Base-by-base conservation (phyloP, 2,329 filamentous ascomycete genomes). In the Talaromyces verruculosus region DNA sequence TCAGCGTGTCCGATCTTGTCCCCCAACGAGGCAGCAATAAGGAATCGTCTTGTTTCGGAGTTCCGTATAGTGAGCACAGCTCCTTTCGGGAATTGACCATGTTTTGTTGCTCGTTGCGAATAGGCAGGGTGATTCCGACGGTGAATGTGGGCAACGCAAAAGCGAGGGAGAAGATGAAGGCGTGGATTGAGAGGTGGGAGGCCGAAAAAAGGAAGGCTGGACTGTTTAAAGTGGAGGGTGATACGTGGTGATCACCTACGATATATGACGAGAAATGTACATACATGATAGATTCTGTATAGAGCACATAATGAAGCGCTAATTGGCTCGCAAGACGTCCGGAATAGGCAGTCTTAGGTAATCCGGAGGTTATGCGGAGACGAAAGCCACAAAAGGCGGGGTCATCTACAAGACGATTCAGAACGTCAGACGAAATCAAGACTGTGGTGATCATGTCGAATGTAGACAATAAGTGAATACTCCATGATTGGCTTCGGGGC, bases 1-100 rank as follows among this genome's bases (percentile, higher is more conserved):
- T 93, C 75, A 83, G 83, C 0, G 87, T 87, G 71, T 80, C 83
- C 7, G 91, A 97, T 67, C 84, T 99, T 47, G 83, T 88, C 0
- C 89, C 92, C 0, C 92, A 97, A 78, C 85, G 92, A 3, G 95
- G 95, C 2, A 93, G 91, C 78, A 93, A 91, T 2, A 85, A 85
- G 58, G 89, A 94, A 71, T 91, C 91, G 43, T 89, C 90, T 76
- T 97, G 93, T 76, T 97, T 96, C 71, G 93, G 92, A 0, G 95
- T 98, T 1, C 95, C 95, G 1, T 99, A 99, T 76, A 93, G 90
- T 61, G 95, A 99, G 80, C 95, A 99, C 77, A 95, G 91, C 76
- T 96, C 91, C 68, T 99, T 99, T 75, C 85, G 94, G 47, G 95
- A 99, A 81, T 79, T 99, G 74, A 94, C 92, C 0, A 89, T 98